phyloP scores from a whole-genome alignment of 148 eudicot species.

The Polygonum maritimum region DNA sequence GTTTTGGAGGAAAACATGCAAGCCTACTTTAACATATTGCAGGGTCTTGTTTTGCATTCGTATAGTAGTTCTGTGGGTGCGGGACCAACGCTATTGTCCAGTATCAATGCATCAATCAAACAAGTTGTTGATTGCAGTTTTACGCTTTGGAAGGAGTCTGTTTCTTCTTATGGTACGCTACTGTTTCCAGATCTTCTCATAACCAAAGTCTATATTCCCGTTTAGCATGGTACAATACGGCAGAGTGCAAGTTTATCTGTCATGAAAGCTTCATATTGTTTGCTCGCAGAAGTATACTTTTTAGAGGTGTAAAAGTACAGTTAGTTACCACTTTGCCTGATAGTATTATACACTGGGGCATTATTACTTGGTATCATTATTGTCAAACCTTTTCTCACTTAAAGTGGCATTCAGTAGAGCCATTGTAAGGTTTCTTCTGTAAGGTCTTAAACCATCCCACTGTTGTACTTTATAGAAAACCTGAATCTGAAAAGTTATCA shows the following conservation, averaged over 20 bases:
- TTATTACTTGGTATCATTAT: background rate
- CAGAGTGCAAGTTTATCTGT: background rate
- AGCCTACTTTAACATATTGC: constrained; percentile 65
- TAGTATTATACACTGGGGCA: background rate
- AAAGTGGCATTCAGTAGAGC: background rate
- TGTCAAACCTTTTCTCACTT: background rate
- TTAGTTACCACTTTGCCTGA: background rate
- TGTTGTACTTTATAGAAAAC: background rate
- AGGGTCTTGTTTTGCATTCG: constrained; percentile 73
- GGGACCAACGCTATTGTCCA: constrained; percentile 75
- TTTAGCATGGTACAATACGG: background rate
- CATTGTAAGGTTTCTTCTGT: background rate
- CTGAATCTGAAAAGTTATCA: background rate
- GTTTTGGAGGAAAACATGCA: constrained; percentile 83
- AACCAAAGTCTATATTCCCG: background rate
- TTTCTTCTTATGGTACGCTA: constrained; percentile 58
- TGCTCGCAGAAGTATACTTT: background rate
- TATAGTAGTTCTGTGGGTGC: constrained; percentile 74
- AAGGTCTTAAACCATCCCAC: background rate
- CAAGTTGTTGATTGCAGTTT: constrained; percentile 84
- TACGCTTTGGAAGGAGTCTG: constrained; percentile 60
- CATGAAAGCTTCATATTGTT: background rate
- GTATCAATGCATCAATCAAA: constrained; percentile 55
- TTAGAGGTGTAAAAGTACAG: background rate
- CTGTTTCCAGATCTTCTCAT: background rate